A percentile compares a stretch with the other conserved stretches of the same genome.
These are phyloP conservation scores for Diaporthe batatas DNA, from an alignment of 2,329 filamentous ascomycete genomes.

Conservation along the genomic window DNA sequence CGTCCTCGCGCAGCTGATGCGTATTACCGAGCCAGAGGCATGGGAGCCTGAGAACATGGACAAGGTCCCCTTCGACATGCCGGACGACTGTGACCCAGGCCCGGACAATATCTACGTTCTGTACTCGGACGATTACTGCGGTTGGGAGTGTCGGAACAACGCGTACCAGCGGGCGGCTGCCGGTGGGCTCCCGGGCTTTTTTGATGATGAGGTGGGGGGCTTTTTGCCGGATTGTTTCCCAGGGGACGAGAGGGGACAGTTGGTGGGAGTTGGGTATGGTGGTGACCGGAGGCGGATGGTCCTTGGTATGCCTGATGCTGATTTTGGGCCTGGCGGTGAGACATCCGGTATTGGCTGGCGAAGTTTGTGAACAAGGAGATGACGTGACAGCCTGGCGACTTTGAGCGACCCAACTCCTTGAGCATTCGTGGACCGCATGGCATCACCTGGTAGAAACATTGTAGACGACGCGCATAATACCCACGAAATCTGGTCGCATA, in stretches of 20 bases:
- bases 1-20: conserved; percentile 43
- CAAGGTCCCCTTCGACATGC: conserved; percentile 44
- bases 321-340: conserved; percentile 43
- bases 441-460: not conserved
- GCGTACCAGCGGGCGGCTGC: conserved; percentile 26
- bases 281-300: conserved; percentile 6
- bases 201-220: not conserved
- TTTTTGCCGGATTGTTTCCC: conserved; percentile 34
- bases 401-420: not conserved
- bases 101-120: conserved; percentile 42
- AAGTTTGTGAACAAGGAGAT: conserved; percentile 15
- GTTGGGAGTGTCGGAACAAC: conserved; percentile 49
- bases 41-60: conserved; percentile 42
- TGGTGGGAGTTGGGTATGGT: not conserved
- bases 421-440: not conserved
- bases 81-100: conserved; percentile 44
- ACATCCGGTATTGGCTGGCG: conserved; percentile 45
- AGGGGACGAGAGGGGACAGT: conserved; percentile 15
- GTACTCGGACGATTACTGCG: conserved; percentile 45
- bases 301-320: conserved; percentile 44
- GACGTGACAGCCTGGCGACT: not conserved
- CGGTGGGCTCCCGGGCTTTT: not conserved
- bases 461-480: not conserved
- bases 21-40: conserved; percentile 43
- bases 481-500: not conserved